Percentiles rank a stretch among this genome's conserved stretches.
Conservation (phyloP, 1,139 yeast genomes). For the Yamadazyma songkhlaensis region DNA sequence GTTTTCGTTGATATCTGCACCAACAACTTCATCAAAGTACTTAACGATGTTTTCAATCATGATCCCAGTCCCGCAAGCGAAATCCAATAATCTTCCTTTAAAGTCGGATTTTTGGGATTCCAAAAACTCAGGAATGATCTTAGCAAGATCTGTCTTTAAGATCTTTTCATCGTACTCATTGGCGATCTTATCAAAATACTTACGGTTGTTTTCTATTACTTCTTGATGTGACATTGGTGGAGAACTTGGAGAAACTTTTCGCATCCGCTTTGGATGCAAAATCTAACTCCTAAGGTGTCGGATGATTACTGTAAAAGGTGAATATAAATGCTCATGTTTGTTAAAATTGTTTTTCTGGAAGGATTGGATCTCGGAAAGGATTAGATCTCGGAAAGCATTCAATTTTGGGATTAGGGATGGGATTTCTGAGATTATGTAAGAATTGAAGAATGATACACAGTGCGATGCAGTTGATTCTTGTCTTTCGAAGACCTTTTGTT, state of each 20-base stretch:
- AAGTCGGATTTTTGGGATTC: constrained; percentile 17
- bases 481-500: too few species aligned
- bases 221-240: constrained; percentile 10
- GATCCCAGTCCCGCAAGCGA: constrained; percentile 47
- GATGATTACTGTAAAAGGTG: too few species aligned
- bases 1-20: constrained; percentile 35
- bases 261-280: not conserved
- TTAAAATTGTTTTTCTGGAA: too few species aligned
- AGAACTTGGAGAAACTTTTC: not conserved
- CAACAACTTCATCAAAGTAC: constrained; percentile 25
- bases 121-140: constrained; percentile 4
- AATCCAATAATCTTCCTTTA: constrained; percentile 34
- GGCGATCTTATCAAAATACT: constrained; percentile 20
- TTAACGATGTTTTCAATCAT: constrained; percentile 30
- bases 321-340: too few species aligned
- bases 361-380: too few species aligned
- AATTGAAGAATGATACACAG: too few species aligned
- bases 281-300: too few species aligned
- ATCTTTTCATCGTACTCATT: constrained; percentile 22
- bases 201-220: constrained; percentile 25
- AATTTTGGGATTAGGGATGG: too few species aligned
- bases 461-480: too few species aligned
- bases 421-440: too few species aligned
- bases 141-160: not conserved
- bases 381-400: too few species aligned